Base-by-base conservation (phyloP, 345 rosid species). In the Acer yangbiense region DNA sequence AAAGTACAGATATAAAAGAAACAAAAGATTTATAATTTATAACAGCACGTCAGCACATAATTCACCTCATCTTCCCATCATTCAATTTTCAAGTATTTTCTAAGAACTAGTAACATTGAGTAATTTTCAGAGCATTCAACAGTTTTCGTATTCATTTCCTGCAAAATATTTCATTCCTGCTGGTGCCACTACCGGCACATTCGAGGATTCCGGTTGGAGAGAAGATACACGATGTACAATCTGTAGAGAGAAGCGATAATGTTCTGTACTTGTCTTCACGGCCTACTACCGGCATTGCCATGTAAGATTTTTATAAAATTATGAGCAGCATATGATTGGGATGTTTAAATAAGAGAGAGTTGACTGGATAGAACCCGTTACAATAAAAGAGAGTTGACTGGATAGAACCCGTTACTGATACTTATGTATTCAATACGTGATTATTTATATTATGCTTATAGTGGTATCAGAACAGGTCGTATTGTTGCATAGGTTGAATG, bases 241-340 rank as follows among this genome's bases (percentile, higher is more conserved):
- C 85, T 4, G 78, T 50, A 35, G 86, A 78, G 57, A 94, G 73
- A 13, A 92, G 88, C 9, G 90, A 85, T 13, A 88, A 16, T 12
- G 88, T 88, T 79, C 86, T 86, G 74, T 86, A 89, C 77, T 81
- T 88, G 63, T 87, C 89, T 76, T 92, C 93, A 55, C 87, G 88
- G 67, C 92, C 89, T 27, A 84, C 73, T 0, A 88, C 85, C 0
- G 91, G 90, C 95, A 89, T 88, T 12, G 88, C 91, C 20, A 87
- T 32, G 35, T 32, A 32, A 32, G 35, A 32, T 32, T 32, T 32
- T 32, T 32, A 32, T 3, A 3, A 32, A 32, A 32, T 32, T 32
- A 32, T 32, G 35, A 32, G 35, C 35, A 32, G 5, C 35, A 32
- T 32, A 32, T 32, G 35, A 32, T 32, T 32, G 35, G 4, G 5